Evolutionary conservation across 768 basidiomycete species (phyloP).

Genomic region (Russula griseocarnosa): DNA sequence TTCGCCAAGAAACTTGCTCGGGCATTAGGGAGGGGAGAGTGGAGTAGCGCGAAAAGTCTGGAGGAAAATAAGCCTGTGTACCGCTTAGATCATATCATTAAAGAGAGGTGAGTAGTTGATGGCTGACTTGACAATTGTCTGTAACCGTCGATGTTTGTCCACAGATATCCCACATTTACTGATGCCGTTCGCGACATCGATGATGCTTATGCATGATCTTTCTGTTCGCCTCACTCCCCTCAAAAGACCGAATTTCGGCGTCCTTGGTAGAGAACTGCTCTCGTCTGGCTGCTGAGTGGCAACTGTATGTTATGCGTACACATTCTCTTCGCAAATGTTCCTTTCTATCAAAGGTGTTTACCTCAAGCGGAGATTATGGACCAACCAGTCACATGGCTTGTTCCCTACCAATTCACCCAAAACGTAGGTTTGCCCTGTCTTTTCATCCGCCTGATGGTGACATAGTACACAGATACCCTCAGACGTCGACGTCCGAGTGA

Average conservation of each 20-base stretch:
- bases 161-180: constrained; percentile 93
- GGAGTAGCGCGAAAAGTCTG: constrained; percentile 88
- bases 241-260: constrained; percentile 74
- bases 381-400: constrained; percentile 91
- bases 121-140: neutral
- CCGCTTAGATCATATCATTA: constrained; percentile 91
- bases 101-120: constrained; percentile 71
- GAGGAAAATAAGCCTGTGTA: constrained; percentile 93
- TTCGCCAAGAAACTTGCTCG: constrained; percentile 95
- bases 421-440: constrained; percentile 47
- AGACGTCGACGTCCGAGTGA: constrained; percentile 96
- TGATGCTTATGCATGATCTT: constrained; percentile 95
- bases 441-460: constrained; percentile 13
- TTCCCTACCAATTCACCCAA: constrained; percentile 97
- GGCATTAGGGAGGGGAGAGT: constrained; percentile 91
- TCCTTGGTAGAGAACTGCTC: constrained; percentile 87
- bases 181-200: constrained; percentile 96
- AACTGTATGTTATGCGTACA: constrained; percentile 89
- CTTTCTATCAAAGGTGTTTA: constrained; percentile 97
- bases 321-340: constrained; percentile 82
- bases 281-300: constrained; percentile 91
- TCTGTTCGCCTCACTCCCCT: constrained; percentile 87
- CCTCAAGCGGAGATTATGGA: constrained; percentile 93
- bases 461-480: constrained; percentile 63
- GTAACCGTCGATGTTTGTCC: neutral